phyloP scores from a whole-genome alignment of 2,329 filamentous ascomycete species.

The Lizonia empirigonia region DNA sequence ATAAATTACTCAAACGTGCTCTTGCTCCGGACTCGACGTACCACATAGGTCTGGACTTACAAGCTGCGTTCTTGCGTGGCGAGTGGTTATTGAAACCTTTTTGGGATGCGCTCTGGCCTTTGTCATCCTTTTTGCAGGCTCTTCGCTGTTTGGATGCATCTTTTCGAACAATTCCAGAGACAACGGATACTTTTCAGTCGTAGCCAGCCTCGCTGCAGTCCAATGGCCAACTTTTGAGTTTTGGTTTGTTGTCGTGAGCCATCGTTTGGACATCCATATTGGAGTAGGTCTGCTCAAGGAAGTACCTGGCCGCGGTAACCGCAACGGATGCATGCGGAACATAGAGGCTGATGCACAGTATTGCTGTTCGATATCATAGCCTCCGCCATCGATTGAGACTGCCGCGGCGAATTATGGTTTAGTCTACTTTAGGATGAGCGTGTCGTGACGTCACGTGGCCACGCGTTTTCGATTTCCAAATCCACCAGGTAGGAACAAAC shows the following conservation, averaged over 20 bases:
- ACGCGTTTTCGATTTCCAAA: background rate
- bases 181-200: constrained; percentile 24
- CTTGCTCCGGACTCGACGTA: constrained; percentile 38
- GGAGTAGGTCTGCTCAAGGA: too few species aligned
- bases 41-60: constrained; percentile 55
- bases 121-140: background rate
- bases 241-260: too few species aligned
- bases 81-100: background rate
- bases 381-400: background rate
- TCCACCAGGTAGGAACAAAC: too few species aligned
- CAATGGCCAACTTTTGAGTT: constrained; percentile 16
- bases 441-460: background rate
- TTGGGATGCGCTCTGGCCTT: background rate
- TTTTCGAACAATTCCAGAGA: constrained; percentile 12
- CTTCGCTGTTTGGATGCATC: constrained; percentile 14
- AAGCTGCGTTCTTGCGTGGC: constrained; percentile 38
- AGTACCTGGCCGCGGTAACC: constrained; percentile 9
- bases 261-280: too few species aligned
- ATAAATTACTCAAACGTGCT: background rate
- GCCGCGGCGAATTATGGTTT: constrained; percentile 5
- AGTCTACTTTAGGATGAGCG: constrained; percentile 1
- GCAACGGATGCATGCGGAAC: constrained; percentile 26
- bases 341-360: constrained; percentile 18
- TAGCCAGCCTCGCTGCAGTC: constrained; percentile 22
- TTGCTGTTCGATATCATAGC: too few species aligned